Base-by-base conservation (phyloP, 2,329 filamentous ascomycete species). In the Xylariaceae sp. region DNA sequence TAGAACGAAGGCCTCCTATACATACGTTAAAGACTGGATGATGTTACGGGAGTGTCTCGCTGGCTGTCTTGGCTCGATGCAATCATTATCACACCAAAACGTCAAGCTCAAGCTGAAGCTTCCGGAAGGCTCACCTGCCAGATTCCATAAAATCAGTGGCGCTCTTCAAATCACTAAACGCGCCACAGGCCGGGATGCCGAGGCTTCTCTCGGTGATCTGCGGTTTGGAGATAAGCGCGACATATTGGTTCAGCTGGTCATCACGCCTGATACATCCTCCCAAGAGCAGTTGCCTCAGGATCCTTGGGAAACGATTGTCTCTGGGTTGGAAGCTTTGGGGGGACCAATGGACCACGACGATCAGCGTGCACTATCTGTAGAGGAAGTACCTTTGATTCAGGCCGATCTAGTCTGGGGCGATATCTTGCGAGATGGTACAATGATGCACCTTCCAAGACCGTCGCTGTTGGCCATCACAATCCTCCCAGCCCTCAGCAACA, bases 1-100 rank as follows among this genome's bases (percentile, higher is more conserved):
- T 6, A 82, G 90, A 53, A 99, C 94, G 3, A 99, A 97, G 72
- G 94, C 91, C 5, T 95, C 90, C 1, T 99, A 97, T 65, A 95
- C 90, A 1, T 99, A 97, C 63, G 91, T 99, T 59, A 99, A 97
- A 71, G 94, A 99, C 68, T 99, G 94, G 94, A 97, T 97, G 92
- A 99, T 97, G 92, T 80, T 99, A 33, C 86, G 94, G 27, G 94
- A 99, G 68, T 97, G 94, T 67, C 79, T 96, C 40, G 94, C 91
- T 19, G 94, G 94, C 39, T 97, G 92, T 63, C 75, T 99, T 27
- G 94, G 94, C 42, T 85, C 90, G 12, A 80, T 97, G 66, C 94
- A 99, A 69, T 90, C 89, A 2, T 86, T 90, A 27, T 97, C 94
- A n/a, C 94, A 99, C 67, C 94, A 97, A 67, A 97, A 97, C 64